Conservation (phyloP, 768 basidiomycete species). For the Calocybe indica region DNA sequence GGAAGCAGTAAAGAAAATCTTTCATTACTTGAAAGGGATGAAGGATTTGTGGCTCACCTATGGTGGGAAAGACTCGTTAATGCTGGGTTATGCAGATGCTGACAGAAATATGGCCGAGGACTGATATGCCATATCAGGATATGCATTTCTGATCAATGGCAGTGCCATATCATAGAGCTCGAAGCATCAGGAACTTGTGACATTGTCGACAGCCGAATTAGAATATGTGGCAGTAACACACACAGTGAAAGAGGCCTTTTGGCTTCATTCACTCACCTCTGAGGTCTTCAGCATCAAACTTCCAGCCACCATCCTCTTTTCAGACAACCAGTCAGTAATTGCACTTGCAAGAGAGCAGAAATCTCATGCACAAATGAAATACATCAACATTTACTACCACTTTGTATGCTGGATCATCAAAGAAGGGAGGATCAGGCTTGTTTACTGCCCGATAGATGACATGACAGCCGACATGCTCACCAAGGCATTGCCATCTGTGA, state of each 20-base stretch:
- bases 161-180: conserved; percentile 26
- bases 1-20: conserved; percentile 4
- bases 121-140: conserved; percentile 26
- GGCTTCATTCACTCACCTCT: conserved; percentile 14
- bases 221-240: conserved; percentile 12
- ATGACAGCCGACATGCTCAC: conserved; percentile 19
- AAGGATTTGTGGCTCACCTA: neutral
- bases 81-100: conserved; percentile 18
- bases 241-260: conserved; percentile 10
- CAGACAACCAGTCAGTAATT: conserved; percentile 6
- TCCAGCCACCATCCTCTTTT: conserved; percentile 6
- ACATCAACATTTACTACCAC: conserved; percentile 15
- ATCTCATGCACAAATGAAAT: conserved; percentile 3
- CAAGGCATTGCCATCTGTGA: conserved; percentile 18
- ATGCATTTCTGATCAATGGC: conserved; percentile 20
- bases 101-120: conserved; percentile 12
- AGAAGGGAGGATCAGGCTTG: conserved; percentile 11
- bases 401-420: conserved; percentile 15
- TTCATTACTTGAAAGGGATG: conserved; percentile 2
- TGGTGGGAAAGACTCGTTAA: conserved; percentile 7
- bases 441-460: conserved; percentile 20
- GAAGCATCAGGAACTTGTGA: conserved; percentile 23
- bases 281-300: conserved; percentile 21
- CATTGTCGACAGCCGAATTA: conserved; percentile 17
- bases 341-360: conserved; percentile 1